These are phyloP conservation scores for Liriodendron chinense DNA, from an alignment of 164 flowering plant species.

Conservation along the genomic window DNA sequence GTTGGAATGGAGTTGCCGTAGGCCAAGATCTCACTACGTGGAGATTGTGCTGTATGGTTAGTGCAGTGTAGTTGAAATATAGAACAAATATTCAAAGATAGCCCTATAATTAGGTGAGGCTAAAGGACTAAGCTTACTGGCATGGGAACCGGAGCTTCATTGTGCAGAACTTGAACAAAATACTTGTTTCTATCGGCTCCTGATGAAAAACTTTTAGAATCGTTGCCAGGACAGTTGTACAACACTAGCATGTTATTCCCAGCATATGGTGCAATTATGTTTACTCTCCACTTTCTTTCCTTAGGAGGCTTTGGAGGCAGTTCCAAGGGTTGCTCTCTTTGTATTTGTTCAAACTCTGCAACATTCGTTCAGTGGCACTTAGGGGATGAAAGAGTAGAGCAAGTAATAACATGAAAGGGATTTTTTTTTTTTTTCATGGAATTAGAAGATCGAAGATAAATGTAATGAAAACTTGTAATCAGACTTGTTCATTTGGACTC, in stretches of 20 bases:
- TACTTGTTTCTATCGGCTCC: conserved; percentile 42
- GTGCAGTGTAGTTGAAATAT: background rate
- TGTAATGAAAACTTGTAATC: background rate
- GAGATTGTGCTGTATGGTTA: background rate
- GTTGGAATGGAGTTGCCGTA: background rate
- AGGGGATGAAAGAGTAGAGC: background rate
- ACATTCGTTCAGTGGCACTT: background rate
- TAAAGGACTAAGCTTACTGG: conserved; percentile 41
- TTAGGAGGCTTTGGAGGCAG: conserved; percentile 81
- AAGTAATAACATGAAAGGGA: background rate
- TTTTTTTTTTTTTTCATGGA: background rate
- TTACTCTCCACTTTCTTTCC: conserved; percentile 73
- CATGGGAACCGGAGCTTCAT: conserved; percentile 71
- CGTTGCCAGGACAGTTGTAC: conserved; percentile 58
- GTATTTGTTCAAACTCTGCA: conserved; percentile 57
- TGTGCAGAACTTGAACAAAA: conserved; percentile 40
- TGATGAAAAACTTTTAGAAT: background rate
- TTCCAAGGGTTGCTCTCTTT: conserved; percentile 56
- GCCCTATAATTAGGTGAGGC: background rate
- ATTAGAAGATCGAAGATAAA: background rate
- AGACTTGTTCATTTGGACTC: background rate
- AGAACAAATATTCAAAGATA: background rate
- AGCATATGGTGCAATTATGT: conserved; percentile 77
- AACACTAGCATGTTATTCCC: conserved; percentile 83
- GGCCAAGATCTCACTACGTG: background rate